Evolutionary conservation across 169 alveolate species (phyloP).

Genomic region (Eimeria necatrix): DNA sequence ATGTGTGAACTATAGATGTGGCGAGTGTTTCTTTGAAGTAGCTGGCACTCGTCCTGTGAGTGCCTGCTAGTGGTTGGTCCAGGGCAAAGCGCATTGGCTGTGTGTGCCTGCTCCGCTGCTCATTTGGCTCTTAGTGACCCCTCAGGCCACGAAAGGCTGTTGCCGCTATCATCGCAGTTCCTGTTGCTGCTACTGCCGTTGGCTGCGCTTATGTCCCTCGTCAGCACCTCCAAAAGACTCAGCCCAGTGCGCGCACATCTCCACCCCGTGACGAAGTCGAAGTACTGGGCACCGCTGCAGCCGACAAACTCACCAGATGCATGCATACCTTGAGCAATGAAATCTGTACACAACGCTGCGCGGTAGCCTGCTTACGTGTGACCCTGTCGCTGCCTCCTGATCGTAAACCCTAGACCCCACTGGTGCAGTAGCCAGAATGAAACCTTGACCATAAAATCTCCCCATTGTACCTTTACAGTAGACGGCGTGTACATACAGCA

Average conservation of each 20-base stretch:
- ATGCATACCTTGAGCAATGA: neutral
- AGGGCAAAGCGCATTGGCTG: too few relatives aligned
- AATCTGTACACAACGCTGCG: too few relatives aligned
- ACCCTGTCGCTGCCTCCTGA: too few relatives aligned
- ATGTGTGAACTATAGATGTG: too few relatives aligned
- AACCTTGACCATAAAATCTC: neutral
- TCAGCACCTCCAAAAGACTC: neutral
- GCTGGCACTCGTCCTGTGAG: too few relatives aligned
- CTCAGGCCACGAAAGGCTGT: constrained; percentile 13
- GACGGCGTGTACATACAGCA: neutral
- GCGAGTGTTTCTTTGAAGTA: too few relatives aligned
- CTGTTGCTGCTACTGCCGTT: neutral
- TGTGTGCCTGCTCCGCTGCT: too few relatives aligned
- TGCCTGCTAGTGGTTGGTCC: too few relatives aligned
- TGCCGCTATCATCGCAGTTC: neutral
- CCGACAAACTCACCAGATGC: neutral
- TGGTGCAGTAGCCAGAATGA: neutral
- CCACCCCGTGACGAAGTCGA: constrained; percentile 2
- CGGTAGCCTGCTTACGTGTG: too few relatives aligned
- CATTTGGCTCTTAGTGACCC: neutral
- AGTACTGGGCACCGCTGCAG: constrained; percentile 61
- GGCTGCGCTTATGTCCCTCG: neutral
- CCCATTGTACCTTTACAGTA: neutral
- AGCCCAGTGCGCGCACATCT: constrained; percentile 12
- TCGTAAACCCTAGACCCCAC: neutral